Conservation (phyloP, 352 stramenopile species). For the Globisporangium ultimum region DNA sequence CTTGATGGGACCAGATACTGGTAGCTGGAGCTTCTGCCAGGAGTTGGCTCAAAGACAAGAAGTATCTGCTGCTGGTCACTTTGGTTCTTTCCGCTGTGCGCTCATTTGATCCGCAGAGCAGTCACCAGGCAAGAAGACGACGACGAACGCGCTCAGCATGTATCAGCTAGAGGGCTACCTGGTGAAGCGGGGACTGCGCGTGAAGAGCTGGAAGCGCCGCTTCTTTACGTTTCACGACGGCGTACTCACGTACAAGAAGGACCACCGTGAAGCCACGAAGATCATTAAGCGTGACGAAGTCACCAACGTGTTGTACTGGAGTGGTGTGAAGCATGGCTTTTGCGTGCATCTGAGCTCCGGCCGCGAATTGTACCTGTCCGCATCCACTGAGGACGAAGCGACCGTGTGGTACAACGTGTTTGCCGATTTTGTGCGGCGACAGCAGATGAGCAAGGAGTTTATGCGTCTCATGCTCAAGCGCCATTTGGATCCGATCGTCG, state of each 20-base stretch:
- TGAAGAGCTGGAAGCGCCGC: conserved; percentile 68
- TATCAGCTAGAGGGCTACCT: conserved; percentile 45
- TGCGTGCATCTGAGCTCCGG: conserved; percentile 51
- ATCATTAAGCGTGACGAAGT: conserved; percentile 48
- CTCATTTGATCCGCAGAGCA: neutral
- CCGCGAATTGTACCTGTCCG: conserved; percentile 47
- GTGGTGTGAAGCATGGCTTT: conserved; percentile 51
- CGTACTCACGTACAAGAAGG: conserved; percentile 61
- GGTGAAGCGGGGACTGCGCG: conserved; percentile 47
- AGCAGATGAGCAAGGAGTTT: conserved; percentile 41
- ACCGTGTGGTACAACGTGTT: conserved; percentile 51
- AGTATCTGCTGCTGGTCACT: neutral
- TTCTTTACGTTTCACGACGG: conserved; percentile 68
- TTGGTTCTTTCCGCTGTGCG: neutral
- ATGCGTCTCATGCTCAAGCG: conserved; percentile 42
- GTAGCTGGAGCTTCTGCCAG: neutral
- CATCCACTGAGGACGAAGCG: conserved; percentile 46
- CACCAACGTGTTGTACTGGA: conserved; percentile 64
- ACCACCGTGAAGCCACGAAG: conserved; percentile 33
- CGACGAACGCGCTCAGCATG: conserved; percentile 7
- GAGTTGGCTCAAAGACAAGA: no score
- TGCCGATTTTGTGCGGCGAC: conserved; percentile 36
- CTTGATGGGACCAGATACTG: conserved; percentile 2
- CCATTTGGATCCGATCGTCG: conserved; percentile 47
- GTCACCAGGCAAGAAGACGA: neutral